Conservation (phyloP, 306 rosid genomes). For the Acacia melanoxylon region DNA sequence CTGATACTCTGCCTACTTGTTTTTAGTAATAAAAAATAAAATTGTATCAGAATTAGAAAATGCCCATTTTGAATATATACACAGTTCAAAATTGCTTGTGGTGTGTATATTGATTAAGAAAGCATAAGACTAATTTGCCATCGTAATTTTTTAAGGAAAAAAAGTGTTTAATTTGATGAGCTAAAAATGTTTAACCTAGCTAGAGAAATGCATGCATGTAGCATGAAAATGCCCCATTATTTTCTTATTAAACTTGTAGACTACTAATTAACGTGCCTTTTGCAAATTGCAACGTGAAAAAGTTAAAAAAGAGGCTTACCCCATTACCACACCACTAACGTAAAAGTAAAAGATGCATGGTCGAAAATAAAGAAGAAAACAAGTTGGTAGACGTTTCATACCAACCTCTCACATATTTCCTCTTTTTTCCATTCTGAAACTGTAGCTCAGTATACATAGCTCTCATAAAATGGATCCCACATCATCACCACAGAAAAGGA, state of each 20-base stretch:
- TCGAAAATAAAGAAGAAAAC: neutral
- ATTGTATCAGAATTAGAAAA: too few relatives aligned
- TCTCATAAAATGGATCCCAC: neutral
- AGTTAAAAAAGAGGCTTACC: neutral
- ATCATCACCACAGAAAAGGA: neutral
- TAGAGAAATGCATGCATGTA: too few relatives aligned
- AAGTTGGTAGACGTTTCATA: neutral
- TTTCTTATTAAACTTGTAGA: neutral
- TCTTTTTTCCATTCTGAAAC: neutral
- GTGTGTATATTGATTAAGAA: neutral
- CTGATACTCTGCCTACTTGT: neutral
- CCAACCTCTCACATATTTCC: neutral
- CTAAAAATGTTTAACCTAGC: too few relatives aligned
- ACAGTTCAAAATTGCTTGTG: neutral
- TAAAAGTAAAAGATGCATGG: neutral
- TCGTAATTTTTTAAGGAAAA: neutral
- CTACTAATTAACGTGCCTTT: neutral
- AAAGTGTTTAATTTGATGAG: neutral
- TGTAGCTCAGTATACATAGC: neutral
- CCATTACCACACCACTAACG: neutral
- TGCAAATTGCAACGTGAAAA: neutral
- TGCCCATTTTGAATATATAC: too few relatives aligned
- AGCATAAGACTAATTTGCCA: too few relatives aligned
- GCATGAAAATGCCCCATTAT: neutral
- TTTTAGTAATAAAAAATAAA: too few relatives aligned